Base-by-base conservation (phyloP, 495 filamentous ascomycete species). In the Aspergillus homomorphus region DNA sequence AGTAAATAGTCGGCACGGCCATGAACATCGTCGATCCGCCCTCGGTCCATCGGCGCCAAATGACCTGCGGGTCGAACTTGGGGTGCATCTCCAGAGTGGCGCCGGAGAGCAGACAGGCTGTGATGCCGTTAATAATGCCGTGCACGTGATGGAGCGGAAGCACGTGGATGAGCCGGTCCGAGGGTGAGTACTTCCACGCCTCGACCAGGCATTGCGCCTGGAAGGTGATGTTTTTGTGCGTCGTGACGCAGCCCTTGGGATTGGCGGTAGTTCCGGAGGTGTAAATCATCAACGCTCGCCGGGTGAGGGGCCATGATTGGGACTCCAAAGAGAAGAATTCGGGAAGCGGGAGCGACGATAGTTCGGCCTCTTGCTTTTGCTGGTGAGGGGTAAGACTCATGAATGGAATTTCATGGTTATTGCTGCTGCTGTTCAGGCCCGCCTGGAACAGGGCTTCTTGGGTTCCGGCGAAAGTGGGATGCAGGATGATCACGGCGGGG, bases 1-100 rank as follows among this genome's bases (percentile, higher is more conserved):
- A 68, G 65, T 79, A 79, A 55, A 79, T 77, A 20, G 76, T 79
- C 14, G 76, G 76, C 12, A 79, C 76, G 30, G 72, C 76, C 63
- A 78, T 71, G 60, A 78, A 77, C 70, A 76, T 69, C 26, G 73
- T 76, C 5, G 73, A 71, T 43, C 65, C 69, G 3, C 59, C 52
- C 21, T 71, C 69, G 53, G 72, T 65, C 75, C 75, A 78, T 20
- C 75, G 70, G 38, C 56, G 61, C 75, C 75, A 78, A 60, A 77
- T 77, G n/a, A 64, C 63, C 54, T 65, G 66, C 0, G 76, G 73
- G 46, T 78, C 76, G 52, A 79, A 79, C 44, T 77, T 77, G 0
- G 72, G 66, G 50, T 77, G 69, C 73, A 79, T 76, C 57, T 77
- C 74, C 19, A 79, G 73, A 0, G 72, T 74, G 12, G 66, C 66